Evolutionary conservation across 2,329 filamentous ascomycete species (phyloP).

Genomic region (Rutstroemia sp.): DNA sequence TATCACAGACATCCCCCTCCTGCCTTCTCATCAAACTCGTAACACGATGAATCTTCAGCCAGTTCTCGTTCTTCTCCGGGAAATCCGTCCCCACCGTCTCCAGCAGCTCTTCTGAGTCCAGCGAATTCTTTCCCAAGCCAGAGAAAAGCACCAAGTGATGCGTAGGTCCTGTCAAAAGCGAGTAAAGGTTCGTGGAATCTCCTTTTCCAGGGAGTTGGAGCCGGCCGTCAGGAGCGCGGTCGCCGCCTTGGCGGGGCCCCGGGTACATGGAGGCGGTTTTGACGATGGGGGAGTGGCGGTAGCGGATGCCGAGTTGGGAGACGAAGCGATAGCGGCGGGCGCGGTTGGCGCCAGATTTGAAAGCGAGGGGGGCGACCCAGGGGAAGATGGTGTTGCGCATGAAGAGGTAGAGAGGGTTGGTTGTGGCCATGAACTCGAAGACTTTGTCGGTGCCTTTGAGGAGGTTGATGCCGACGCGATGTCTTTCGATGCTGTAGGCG

Average conservation of each 20-base stretch:
- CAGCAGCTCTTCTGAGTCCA: conserved; percentile 15
- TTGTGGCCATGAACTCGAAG: conserved; percentile 34
- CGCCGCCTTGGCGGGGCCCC: conserved; percentile 37
- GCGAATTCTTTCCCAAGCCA: conserved; percentile 11
- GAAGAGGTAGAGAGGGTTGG: conserved; percentile 29
- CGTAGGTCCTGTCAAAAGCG: conserved; percentile 21
- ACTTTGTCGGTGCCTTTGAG: conserved; percentile 35
- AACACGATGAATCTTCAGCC: conserved; percentile 4
- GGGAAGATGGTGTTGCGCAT: conserved; percentile 36
- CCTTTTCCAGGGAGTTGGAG: conserved; percentile 13
- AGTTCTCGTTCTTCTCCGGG: conserved; percentile 1
- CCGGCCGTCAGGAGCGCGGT: conserved; percentile 37
- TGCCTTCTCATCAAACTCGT: background rate
- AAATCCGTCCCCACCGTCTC: conserved; percentile 7
- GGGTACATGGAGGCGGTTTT: conserved; percentile 27
- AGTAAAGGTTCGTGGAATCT: conserved; percentile 20
- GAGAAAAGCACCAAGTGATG: conserved; percentile 32
- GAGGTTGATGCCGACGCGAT: conserved; percentile 37
- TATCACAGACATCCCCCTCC: conserved; percentile 9
- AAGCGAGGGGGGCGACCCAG: conserved; percentile 32
- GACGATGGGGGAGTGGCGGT: conserved; percentile 34
- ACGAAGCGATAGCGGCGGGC: conserved; percentile 29
- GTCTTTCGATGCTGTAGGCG: conserved; percentile 41
- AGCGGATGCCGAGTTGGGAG: conserved; percentile 37
- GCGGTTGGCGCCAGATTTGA: conserved; percentile 18